A percentile compares a stretch with the other conserved stretches of the same genome.
Evolutionary conservation across 352 stramenopile species (phyloP).

Genomic region (Phytophthora nicotianae): DNA sequence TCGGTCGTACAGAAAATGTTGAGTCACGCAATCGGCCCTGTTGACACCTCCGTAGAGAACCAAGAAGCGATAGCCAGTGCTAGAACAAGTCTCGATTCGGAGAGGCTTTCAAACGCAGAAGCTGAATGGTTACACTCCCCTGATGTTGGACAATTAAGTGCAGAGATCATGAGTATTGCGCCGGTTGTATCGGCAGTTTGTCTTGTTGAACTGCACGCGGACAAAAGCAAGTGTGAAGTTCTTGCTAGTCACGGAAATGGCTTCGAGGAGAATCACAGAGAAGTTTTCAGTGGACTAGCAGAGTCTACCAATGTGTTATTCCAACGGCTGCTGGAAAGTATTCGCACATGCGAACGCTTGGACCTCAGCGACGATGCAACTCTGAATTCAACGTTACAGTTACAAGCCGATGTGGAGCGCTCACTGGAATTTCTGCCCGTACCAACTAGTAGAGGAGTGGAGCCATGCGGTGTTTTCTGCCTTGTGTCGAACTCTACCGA

Average conservation of each 20-base stretch:
- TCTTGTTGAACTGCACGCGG: constrained; percentile 53
- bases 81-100: constrained; percentile 7
- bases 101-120: constrained; percentile 22
- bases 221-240: constrained; percentile 44
- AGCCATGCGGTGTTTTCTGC: constrained; percentile 52
- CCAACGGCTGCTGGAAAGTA: constrained; percentile 45
- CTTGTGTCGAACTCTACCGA: constrained; percentile 29
- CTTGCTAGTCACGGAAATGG: constrained; percentile 29
- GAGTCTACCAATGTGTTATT: constrained; percentile 31
- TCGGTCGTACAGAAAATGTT: constrained; percentile 49
- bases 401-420: constrained; percentile 16
- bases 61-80: constrained; percentile 4
- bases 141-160: constrained; percentile 38
- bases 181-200: constrained; percentile 43
- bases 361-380: constrained; percentile 46
- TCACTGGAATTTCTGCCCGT: constrained; percentile 59
- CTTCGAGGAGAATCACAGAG: constrained; percentile 8
- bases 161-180: constrained; percentile 32
- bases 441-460: constrained; percentile 39
- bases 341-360: constrained; percentile 36
- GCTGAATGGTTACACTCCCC: constrained; percentile 42
- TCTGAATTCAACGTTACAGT: constrained; percentile 33
- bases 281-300: constrained; percentile 22
- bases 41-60: constrained; percentile 12
- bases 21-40: constrained; percentile 34